These are phyloP conservation scores for Barnettozyma hawaiiensis DNA, from an alignment of 1,139 yeast genomes.

Conservation along the genomic window DNA sequence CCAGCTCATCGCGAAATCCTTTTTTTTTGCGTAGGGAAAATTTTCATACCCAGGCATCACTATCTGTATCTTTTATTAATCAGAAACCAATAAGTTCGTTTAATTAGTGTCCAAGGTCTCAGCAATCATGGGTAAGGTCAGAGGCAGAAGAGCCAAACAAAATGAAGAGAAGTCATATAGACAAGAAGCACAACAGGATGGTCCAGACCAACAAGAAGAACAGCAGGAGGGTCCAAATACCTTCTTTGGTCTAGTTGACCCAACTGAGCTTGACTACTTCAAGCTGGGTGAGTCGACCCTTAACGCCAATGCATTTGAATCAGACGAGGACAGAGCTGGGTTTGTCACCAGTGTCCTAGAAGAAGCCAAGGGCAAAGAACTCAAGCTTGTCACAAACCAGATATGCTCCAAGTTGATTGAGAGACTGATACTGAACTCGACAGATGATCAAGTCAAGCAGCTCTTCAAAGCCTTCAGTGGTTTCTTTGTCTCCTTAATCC, in stretches of 20 bases:
- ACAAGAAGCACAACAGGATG: constrained; percentile 5
- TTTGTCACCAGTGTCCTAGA: constrained; percentile 75
- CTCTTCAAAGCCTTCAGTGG: constrained; percentile 65
- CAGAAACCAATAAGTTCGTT: too few species aligned
- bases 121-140: constrained; percentile 34
- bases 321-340: constrained; percentile 64
- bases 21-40: constrained; percentile 3
- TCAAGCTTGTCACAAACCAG: constrained; percentile 89
- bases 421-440: constrained; percentile 65
- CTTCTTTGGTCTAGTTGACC: constrained; percentile 83
- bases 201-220: constrained; percentile 5
- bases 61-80: too few species aligned
- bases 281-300: constrained; percentile 87
- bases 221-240: constrained; percentile 32
- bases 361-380: constrained; percentile 85
- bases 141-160: constrained; percentile 66
- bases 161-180: constrained; percentile 27
- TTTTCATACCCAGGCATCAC: constrained; percentile 1
- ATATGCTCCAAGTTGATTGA: constrained; percentile 92
- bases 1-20: constrained; percentile 15
- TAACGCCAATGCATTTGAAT: constrained; percentile 72
- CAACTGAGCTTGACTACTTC: constrained; percentile 82
- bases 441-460: constrained; percentile 56
- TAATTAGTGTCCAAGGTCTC: background rate
- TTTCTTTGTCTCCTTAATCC: constrained; percentile 68